Conservation (phyloP, 169 alveolate genomes). For the Plasmodium sp. region DNA sequence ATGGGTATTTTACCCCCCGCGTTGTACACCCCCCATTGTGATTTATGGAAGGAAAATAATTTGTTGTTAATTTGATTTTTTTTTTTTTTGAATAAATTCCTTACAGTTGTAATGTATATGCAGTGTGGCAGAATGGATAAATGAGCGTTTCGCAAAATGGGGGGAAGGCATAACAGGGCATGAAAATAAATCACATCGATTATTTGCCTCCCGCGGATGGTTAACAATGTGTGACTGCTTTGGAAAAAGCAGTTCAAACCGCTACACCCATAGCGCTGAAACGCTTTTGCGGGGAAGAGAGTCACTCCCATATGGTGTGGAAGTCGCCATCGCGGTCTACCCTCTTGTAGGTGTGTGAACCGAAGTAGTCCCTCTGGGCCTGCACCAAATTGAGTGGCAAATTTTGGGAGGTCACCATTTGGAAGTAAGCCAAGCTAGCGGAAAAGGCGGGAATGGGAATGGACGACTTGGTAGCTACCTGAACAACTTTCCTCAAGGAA, state of each 20-base stretch:
- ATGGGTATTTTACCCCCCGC: background rate
- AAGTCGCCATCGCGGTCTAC: slow-evolving; percentile 81
- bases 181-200: background rate
- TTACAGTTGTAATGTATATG: background rate
- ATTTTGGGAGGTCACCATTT: slow-evolving; percentile 77
- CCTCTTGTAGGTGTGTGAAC: slow-evolving; percentile 86
- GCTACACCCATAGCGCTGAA: background rate
- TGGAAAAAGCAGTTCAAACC: background rate
- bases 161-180: background rate
- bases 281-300: background rate
- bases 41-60: background rate
- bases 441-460: slow-evolving; percentile 81
- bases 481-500: slow-evolving; percentile 82
- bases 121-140: background rate
- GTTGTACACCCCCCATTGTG: background rate
- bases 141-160: background rate
- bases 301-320: slow-evolving; percentile 79
- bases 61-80: background rate
- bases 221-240: background rate
- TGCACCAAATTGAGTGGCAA: slow-evolving; percentile 85
- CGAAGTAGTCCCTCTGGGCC: slow-evolving; percentile 91
- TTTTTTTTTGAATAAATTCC: background rate
- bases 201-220: background rate
- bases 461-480: slow-evolving; percentile 75
- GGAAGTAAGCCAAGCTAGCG: slow-evolving; percentile 82